These are phyloP conservation scores for Apiotrichum gracile DNA, from an alignment of 1,284 basidiomycete genomes.

Conservation along the genomic window DNA sequence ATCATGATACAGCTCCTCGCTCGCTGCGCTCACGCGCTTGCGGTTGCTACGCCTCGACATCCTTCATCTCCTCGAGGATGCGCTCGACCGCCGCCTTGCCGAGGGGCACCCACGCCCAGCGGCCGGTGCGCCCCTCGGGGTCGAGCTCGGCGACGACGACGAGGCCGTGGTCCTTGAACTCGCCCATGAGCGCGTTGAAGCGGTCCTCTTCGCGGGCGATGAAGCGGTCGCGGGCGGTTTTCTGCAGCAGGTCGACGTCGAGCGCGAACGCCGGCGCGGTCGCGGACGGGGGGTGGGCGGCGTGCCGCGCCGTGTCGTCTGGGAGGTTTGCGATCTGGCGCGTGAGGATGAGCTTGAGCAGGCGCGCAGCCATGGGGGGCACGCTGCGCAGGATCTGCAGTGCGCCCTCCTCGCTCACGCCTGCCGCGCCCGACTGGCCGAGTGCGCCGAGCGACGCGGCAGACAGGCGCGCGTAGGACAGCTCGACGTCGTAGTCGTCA, in stretches of 20 bases:
- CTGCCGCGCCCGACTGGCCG: constrained; percentile 35
- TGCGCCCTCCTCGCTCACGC: constrained; percentile 72
- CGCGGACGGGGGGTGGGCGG: constrained; percentile 14
- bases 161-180: constrained; percentile 83
- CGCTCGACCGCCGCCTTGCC: constrained; percentile 56
- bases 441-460: constrained; percentile 19
- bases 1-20: no score
- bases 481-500: constrained; percentile 70
- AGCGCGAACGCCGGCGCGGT: constrained; percentile 40
- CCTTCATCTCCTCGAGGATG: constrained; percentile 34
- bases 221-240: constrained; percentile 58
- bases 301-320: constrained; percentile 24
- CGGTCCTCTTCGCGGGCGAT: constrained; percentile 80
- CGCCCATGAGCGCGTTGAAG: constrained; percentile 69
- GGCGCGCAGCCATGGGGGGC: constrained; percentile 73
- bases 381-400: constrained; percentile 77
- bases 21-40: no score
- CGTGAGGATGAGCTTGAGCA: constrained; percentile 63
- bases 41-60: constrained; percentile 18
- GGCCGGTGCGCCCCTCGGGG: constrained; percentile 35
- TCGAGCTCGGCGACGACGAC: constrained; percentile 55
- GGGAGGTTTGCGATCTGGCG: constrained; percentile 61
- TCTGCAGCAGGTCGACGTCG: constrained; percentile 42
- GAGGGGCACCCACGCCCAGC: constrained; percentile 74
- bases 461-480: constrained; percentile 48